A percentile compares a stretch with the other conserved stretches of the same genome.
These are phyloP conservation scores for Hirschfeldia incana DNA, from an alignment of 345 rosid genomes.

Conservation along the genomic window DNA sequence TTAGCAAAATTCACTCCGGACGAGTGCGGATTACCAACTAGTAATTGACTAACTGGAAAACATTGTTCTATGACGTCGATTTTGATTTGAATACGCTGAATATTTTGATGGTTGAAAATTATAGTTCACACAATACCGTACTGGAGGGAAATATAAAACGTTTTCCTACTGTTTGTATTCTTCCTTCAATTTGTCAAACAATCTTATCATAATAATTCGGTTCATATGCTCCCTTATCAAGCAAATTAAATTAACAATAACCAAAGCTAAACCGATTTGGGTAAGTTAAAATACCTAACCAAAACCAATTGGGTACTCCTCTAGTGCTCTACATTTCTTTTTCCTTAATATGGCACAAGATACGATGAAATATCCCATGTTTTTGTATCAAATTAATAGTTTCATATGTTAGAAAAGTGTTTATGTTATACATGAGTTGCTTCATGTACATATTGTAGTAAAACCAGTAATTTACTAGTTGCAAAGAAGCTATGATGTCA, in stretches of 20 bases:
- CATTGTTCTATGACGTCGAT: background rate
- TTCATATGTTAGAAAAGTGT: background rate
- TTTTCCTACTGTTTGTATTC: no score
- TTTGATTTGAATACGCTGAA: background rate
- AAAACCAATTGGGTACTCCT: background rate
- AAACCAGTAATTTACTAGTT: background rate
- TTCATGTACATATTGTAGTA: background rate
- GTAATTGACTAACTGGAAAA: background rate
- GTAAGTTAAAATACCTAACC: background rate
- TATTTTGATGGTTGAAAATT: background rate
- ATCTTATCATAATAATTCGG: background rate
- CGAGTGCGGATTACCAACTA: no score
- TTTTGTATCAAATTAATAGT: background rate
- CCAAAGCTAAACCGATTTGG: background rate
- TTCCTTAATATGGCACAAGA: background rate
- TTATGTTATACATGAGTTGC: background rate
- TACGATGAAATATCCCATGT: background rate
- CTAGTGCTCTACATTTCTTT: background rate
- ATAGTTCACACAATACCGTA: background rate
- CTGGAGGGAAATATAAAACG: background rate
- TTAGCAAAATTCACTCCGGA: no score
- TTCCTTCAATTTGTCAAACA: background rate
- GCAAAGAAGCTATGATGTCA: background rate
- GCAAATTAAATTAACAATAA: background rate
- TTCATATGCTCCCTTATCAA: background rate